Evolutionary conservation across 2,329 filamentous ascomycete species (phyloP), one percentile per base, ranked within the genome.

Genomic region (Curvularia verruculosa): DNA sequence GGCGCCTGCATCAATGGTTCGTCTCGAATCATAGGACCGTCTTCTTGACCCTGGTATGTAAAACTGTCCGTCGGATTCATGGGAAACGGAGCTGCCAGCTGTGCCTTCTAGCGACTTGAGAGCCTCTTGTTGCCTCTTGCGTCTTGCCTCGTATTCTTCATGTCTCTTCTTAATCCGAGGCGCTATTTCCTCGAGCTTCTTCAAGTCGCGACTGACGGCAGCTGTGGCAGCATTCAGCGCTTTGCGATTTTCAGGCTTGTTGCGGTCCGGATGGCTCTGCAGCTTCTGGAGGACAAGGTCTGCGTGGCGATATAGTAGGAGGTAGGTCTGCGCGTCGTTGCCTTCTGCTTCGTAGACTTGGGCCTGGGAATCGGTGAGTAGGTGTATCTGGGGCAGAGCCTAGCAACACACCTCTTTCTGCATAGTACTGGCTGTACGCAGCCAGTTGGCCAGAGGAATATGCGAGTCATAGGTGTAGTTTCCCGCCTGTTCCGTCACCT

Each of bases 251-350:
- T 89, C 85, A 9, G 85, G 83, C 7, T 86, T 83, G 65, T 85
- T 89, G 44, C 86, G 86, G 54, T 95, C 87, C 1, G 94, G 92
- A 67, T 98, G 95, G 1, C 80, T 83, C 0, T 85, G 83, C 8
- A 99, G 82, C 52, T 89, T 84, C 6, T 91, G 85, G 26, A 96
- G 80, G 23, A 96, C 85, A n/a, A 99, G 86, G 51, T 89, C 84
- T 9, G 92, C 92, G 78, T 96, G 92, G 66, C 95, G 88, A 73
- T 95, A 91, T n/a, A 96, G 85, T 57, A 98, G 87, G 52, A 97
- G 84, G 75, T 96, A 99, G 4, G 94, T 91, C 71, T 95, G 89
- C 67, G 92, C 87, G 63, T 92, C 87, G 77, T 97, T 93, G 69
- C 89, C 89, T 76, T 98, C 94, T 40, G 85, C 84, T 69, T 95